Percentiles rank a stretch among this genome's conserved stretches.
phyloP scores from a whole-genome alignment of 148 eudicot genomes.

The Suaeda aralocaspica region DNA sequence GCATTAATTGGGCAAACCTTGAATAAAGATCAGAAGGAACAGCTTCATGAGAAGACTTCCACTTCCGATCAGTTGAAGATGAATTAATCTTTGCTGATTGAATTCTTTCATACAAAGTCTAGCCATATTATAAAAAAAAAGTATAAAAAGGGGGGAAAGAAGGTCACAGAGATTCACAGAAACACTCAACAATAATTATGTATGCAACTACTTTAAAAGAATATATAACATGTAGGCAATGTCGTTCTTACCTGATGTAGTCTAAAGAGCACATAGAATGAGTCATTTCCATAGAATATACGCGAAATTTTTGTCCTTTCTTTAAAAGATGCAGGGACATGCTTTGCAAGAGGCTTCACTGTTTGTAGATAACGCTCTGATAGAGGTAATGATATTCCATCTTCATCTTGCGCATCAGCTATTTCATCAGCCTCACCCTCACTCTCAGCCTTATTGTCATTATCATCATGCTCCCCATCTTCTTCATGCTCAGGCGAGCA shows the following conservation, averaged over 20 bases:
- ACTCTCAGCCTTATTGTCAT: slow-evolving; percentile 66
- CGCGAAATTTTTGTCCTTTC: slow-evolving; percentile 37
- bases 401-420: slow-evolving; percentile 55
- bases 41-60: slow-evolving; percentile 58
- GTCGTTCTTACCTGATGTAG: slow-evolving; percentile 67
- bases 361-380: slow-evolving; percentile 46
- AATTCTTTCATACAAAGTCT: slow-evolving; percentile 84
- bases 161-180: not conserved
- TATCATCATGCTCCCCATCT: slow-evolving; percentile 43
- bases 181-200: not conserved
- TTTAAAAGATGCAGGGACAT: slow-evolving; percentile 35
- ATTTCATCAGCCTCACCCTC: slow-evolving; percentile 72
- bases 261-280: slow-evolving; percentile 81
- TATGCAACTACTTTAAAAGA: no score
- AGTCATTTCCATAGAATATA: slow-evolving; percentile 79
- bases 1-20: slow-evolving; percentile 37
- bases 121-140: slow-evolving; percentile 26
- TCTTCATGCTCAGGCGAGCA: slow-evolving; percentile 59
- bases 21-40: slow-evolving; percentile 57
- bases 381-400: slow-evolving; percentile 35
- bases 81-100: slow-evolving; percentile 67
- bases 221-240: no score
- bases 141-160: not conserved
- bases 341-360: slow-evolving; percentile 62
- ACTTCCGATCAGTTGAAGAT: slow-evolving; percentile 54